phyloP scores from a whole-genome alignment of 441 rosid species.

The Gossypium lobatum region DNA sequence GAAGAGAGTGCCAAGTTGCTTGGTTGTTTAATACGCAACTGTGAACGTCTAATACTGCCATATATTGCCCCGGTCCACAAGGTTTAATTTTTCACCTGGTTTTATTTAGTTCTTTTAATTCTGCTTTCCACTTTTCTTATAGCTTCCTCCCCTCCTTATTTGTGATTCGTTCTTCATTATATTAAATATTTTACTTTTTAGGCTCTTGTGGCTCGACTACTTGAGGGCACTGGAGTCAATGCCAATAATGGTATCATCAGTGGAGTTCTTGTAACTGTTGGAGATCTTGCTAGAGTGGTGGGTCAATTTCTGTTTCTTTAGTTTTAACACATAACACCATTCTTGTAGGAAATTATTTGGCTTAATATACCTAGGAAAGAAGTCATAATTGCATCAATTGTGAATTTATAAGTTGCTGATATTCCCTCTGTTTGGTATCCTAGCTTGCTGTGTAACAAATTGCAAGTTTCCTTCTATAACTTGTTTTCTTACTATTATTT shows the following conservation, averaged over 20 bases:
- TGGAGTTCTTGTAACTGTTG: constrained; percentile 98
- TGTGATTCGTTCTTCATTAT: not conserved
- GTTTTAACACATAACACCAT: constrained; percentile 2
- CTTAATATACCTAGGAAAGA: not conserved
- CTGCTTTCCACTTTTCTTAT: constrained; percentile 12
- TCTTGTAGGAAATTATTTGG: not conserved
- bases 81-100: constrained; percentile 41
- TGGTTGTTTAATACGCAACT: constrained; percentile 96
- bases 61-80: constrained; percentile 96
- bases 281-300: constrained; percentile 99
- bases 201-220: constrained; percentile 98
- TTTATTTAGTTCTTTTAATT: constrained; percentile 19
- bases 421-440: not conserved
- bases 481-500: constrained; percentile 10
- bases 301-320: constrained; percentile 26
- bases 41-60: constrained; percentile 92
- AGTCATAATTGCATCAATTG: not conserved
- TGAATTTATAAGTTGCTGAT: constrained; percentile 5
- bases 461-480: constrained; percentile 9
- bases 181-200: constrained; percentile 31
- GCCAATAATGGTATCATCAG: constrained; percentile 87
- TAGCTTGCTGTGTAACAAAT: not conserved
- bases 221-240: constrained; percentile 81
- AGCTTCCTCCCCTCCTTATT: not conserved
- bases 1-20: constrained; percentile 99